These are phyloP conservation scores for Hymenoscyphus infarciens DNA, from an alignment of 2,329 filamentous ascomycete genomes.

Conservation along the genomic window DNA sequence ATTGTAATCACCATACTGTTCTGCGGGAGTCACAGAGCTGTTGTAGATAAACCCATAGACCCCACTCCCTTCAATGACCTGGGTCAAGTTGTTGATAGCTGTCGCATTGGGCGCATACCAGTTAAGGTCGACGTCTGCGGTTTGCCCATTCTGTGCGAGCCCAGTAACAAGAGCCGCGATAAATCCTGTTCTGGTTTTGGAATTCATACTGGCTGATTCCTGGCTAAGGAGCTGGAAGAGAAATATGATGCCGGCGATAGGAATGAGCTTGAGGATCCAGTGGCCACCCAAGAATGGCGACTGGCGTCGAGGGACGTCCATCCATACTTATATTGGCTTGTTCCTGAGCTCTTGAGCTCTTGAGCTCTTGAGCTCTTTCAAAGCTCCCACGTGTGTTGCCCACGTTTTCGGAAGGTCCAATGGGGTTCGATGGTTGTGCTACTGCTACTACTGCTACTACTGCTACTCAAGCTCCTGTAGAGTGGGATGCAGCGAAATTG, in stretches of 20 bases:
- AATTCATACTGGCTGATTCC: conserved; percentile 23
- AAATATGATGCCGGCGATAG: conserved; percentile 18
- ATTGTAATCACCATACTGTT: conserved; percentile 64
- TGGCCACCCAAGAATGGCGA: conserved; percentile 10
- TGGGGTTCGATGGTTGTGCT: neutral
- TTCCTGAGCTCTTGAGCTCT: neutral
- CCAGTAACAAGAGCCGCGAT: conserved; percentile 25
- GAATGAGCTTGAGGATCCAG: conserved; percentile 21
- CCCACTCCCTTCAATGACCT: conserved; percentile 55
- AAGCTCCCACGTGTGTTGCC: neutral
- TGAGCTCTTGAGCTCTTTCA: neutral
- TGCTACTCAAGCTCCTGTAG: neutral
- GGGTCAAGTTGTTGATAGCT: conserved; percentile 57
- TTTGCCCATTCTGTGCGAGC: conserved; percentile 19
- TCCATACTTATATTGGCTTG: conserved; percentile 25
- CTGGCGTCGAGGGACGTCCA: conserved; percentile 18
- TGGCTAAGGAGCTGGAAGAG: conserved; percentile 19
- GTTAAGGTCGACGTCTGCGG: conserved; percentile 25
- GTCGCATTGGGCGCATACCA: conserved; percentile 58
- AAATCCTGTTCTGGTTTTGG: conserved; percentile 18
- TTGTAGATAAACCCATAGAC: conserved; percentile 74
- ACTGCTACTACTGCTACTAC: no score
- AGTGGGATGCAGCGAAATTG: neutral
- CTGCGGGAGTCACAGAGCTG: conserved; percentile 54
- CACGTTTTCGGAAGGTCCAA: conserved; percentile 4